Base-by-base conservation (phyloP, 768 basidiomycete genomes). In the Ramaria sp. region DNA sequence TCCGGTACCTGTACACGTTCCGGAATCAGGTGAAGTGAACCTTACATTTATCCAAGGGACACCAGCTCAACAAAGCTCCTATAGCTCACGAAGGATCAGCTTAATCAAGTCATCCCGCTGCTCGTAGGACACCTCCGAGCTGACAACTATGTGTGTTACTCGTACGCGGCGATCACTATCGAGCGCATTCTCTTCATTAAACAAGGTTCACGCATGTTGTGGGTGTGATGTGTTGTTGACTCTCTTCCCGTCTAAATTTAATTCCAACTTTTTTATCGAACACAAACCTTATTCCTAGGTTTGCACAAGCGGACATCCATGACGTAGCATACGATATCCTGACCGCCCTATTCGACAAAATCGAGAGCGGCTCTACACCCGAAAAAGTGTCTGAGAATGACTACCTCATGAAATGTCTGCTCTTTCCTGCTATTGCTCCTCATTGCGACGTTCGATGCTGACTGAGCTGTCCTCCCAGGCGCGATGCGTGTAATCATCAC, bases 381-480 rank as follows among this genome's bases (percentile, higher is more conserved):
- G 88, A 96, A 65, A 94, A 95, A 70, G 80, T 95, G 30, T 91
- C 95, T 0, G 94, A 97, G 66, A 99, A 99, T 61, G 95, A 98
- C 67, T 88, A 96, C 66, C 71, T 98, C 47, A 99, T 97, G 93
- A 93, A 90, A 73, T 94, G 95, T 94, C 32, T 13, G 32, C 32
- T 13, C 1, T 34, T 34, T 34, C 45, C 6, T 18, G 3, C 20
- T 9, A 24, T 30, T n/a, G 9, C 9, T 43, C 42, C 42, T 20
- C 42, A 8, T 43, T 43, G n/a, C 9, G 8, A 43, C 18, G 24
- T 18, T 34, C 32, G 32, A 25, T 13, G 32, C 25, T 28, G 37
- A 51, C 28, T 48, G 20, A 10, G 15, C 20, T 28, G 22, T 36
- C 30, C 10, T 36, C 32, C n/a, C 56, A 97, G 95, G 90, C 67